A percentile compares a stretch with the other conserved stretches of the same genome.
Conservation (phyloP, 2,329 filamentous ascomycete species). For the Aspergillus phoenicis region DNA sequence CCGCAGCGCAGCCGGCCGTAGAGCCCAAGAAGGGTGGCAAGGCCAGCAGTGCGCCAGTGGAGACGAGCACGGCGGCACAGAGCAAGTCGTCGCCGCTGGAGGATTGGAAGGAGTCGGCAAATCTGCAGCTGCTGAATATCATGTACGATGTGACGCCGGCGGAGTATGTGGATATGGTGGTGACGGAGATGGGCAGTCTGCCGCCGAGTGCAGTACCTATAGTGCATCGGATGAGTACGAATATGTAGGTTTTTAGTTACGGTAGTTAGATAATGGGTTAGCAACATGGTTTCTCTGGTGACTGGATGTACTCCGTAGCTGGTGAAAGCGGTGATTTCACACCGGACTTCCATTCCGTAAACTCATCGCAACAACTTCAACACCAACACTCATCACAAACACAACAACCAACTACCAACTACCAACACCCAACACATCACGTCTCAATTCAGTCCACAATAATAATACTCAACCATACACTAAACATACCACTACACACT, state of each 20-base stretch:
- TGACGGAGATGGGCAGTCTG: conserved; percentile 87
- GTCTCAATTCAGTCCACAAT: neutral
- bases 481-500: neutral
- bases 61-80: conserved; percentile 27
- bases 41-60: conserved; percentile 26
- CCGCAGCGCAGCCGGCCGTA: conserved; percentile 25
- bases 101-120: conserved; percentile 61
- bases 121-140: conserved; percentile 68
- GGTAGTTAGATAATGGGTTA: neutral
- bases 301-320: no score
- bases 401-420: neutral
- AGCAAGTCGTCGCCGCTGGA: conserved; percentile 44
- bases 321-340: neutral
- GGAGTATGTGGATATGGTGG: conserved; percentile 81
- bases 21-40: conserved; percentile 37
- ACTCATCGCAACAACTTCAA: neutral
- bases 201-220: conserved; percentile 83
- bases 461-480: neutral
- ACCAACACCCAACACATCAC: neutral
- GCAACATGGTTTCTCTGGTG: neutral
- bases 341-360: neutral
- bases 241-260: conserved; percentile 27
- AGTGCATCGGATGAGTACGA: conserved; percentile 62
- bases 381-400: neutral
- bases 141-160: conserved; percentile 92